Evolutionary conservation across 139 green algal species (phyloP), one percentile per base, ranked within the genome.

Genomic region (Dunaliella primolecta): DNA sequence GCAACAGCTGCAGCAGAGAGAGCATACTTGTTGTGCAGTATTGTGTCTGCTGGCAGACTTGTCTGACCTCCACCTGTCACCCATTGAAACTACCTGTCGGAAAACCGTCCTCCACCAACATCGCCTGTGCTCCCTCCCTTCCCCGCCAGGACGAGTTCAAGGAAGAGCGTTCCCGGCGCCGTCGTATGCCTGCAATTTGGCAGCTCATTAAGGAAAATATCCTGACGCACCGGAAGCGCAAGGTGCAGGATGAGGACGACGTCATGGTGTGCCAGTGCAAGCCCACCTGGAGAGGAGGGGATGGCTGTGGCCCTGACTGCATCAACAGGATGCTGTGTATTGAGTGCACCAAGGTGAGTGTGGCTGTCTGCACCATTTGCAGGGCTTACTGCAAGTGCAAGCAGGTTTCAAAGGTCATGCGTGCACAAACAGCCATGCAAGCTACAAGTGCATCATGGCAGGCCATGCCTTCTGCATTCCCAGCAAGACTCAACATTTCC

Each of bases 261-360:
- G 93, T 98, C 87, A 98, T 98, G 95, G 93, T 98, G 27, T 99
- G 97, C 91, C 88, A 95, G 74, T 99, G 97, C 92, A 90, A 91
- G 56, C 92, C 91, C 0, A 71, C 88, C 0, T 92, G 86, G 74
- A 80, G 90, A 0, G 90, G 91, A 2, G 91, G 89, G 3, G 86
- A 92, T 34, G 96, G 94, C 36, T 99, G 97, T 83, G 95, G 95
- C 0, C 89, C 92, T 0, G 89, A 98, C 84, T 99, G 97, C 92
- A 91, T 99, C 70, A 99, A 99, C 93, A 85, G 97, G 3, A 91
- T 97, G 89, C 92, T 99, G 23, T 95, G 95, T 86, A 95, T 98
- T 38, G 97, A 99, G 86, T 99, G 97, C 85, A 84, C 92, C 35
- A 84, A 91, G 82, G 94, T 95, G 84, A 83, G 91, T 88, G 25